These are phyloP conservation scores for Calonectria henricotiae DNA, from an alignment of 2,329 filamentous ascomycete species.

Conservation along the genomic window DNA sequence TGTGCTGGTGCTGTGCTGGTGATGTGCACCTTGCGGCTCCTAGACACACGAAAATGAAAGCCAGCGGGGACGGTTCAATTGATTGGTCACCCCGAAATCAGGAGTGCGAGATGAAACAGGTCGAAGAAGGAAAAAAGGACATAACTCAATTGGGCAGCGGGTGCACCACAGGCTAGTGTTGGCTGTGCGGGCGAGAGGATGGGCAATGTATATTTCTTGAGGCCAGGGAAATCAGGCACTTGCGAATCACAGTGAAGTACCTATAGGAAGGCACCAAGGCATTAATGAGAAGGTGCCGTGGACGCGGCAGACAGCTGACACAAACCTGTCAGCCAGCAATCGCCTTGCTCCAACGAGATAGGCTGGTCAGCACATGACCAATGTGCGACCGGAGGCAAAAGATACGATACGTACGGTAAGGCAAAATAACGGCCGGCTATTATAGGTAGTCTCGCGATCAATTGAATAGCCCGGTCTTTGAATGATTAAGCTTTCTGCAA, in stretches of 20 bases:
- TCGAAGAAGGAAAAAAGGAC: not conserved
- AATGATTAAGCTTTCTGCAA: not conserved
- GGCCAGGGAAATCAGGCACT: conserved; percentile 24
- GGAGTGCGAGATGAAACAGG: not conserved
- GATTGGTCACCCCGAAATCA: not conserved
- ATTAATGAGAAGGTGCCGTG: conserved; percentile 30
- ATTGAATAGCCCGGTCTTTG: not conserved
- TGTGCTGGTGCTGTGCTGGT: too few species aligned
- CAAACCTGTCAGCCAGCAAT: conserved; percentile 27
- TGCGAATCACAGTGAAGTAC: conserved; percentile 2
- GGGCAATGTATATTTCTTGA: not conserved
- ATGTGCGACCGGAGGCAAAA: not conserved
- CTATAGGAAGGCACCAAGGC: conserved; percentile 4
- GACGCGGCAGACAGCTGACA: conserved; percentile 20
- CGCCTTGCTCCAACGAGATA: conserved; percentile 11
- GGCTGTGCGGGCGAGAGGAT: conserved; percentile 4
- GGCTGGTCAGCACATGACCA: conserved; percentile 31
- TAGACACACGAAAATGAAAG: not conserved
- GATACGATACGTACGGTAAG: not conserved
- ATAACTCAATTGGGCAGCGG: not conserved
- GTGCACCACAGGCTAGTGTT: not conserved
- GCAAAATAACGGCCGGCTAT: not conserved
- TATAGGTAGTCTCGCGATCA: not conserved
- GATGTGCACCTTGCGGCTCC: not conserved
- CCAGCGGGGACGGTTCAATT: not conserved